Base-by-base conservation (phyloP, 2,329 filamentous ascomycete species). In the Botrytis fragariae region DNA sequence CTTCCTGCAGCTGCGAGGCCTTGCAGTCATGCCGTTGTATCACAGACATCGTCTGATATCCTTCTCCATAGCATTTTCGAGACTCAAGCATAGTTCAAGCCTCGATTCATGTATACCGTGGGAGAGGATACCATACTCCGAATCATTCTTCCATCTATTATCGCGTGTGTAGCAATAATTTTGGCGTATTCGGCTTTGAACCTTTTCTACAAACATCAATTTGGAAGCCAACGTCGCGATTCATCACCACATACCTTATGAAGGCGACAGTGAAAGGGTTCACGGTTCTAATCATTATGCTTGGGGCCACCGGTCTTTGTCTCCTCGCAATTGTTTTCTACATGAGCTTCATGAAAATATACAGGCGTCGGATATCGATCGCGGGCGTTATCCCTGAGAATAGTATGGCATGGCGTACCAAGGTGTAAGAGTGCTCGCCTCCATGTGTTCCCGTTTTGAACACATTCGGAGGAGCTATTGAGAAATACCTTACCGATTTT, bases 181-280 rank as follows among this genome's bases (percentile, higher is more conserved):
- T 44, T 72, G 35, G 63, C 62, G 48, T 72, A 72, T 32, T 68
- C 71, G 44, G 71, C 62, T 32, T 48, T 68, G 39, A 72, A 69
- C 51, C 67, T 72, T 67, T 69, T 72, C 62, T 72, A 72, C 71
- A 68, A 60, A 48, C 71, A 64, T 39, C 62, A 72, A 68, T 72
- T 72, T 22, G 71, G 71, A 68, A 72, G 71, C 35, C 62, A 69
- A 61, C 71, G 71, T 59, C 71, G 71, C 18, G 62, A 72, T 10
- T 69, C 62, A 25, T 42, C 45, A 12, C 32, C 25, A 29, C 51
- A 45, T 60, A 72, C 51, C 22, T 48, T 59, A 72, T 72, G 71
- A 72, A 25, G 9, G 60, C 32, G 37, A 72, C 71, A 35, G 54
- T 72, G 9, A 37, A 35, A 42, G 39, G 65, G 10, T 29, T 39